Conservation (phyloP, 306 rosid genomes). For the Casuarina glauca region DNA sequence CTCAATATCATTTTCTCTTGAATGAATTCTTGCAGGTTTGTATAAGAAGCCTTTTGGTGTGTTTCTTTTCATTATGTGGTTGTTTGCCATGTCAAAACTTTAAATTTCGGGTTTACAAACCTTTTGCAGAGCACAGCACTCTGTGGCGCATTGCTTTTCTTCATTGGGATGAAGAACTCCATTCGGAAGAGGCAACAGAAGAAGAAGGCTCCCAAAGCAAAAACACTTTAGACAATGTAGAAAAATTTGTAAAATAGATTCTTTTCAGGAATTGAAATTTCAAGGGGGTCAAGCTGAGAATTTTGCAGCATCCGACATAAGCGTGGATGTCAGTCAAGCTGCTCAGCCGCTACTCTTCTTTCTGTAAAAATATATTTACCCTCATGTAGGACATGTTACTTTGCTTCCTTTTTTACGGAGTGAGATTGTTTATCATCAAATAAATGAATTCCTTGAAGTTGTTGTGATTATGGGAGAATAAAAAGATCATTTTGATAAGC, state of each 20-base stretch:
- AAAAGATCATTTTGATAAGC: too few species aligned
- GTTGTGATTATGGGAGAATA: too few species aligned
- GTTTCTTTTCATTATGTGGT: not conserved
- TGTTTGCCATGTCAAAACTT: conserved; percentile 8
- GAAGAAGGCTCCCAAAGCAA: conserved; percentile 77
- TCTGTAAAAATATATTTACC: not conserved
- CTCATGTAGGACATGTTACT: too few species aligned
- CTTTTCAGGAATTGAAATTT: conserved; percentile 17
- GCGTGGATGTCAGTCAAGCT: not conserved
- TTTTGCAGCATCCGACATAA: conserved; percentile 13
- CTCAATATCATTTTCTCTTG: conserved; percentile 40
- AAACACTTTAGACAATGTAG: conserved; percentile 44
- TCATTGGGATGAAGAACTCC: conserved; percentile 75
- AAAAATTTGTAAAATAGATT: conserved; percentile 4
- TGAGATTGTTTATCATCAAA: too few species aligned
- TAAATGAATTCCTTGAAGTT: too few species aligned
- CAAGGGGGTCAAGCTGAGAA: conserved; percentile 22
- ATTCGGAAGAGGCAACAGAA: conserved; percentile 58
- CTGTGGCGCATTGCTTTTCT: conserved; percentile 81
- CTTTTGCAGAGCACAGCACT: conserved; percentile 61
- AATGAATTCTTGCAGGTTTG: conserved; percentile 78
- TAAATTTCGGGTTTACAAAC: conserved; percentile 11
- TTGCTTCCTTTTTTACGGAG: too few species aligned
- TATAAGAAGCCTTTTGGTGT: conserved; percentile 18
- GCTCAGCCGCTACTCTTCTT: not conserved